Evolutionary conservation across 106 monocot species (phyloP), one percentile per base, ranked within the genome.

Genomic region (Dendrobium huoshanense): DNA sequence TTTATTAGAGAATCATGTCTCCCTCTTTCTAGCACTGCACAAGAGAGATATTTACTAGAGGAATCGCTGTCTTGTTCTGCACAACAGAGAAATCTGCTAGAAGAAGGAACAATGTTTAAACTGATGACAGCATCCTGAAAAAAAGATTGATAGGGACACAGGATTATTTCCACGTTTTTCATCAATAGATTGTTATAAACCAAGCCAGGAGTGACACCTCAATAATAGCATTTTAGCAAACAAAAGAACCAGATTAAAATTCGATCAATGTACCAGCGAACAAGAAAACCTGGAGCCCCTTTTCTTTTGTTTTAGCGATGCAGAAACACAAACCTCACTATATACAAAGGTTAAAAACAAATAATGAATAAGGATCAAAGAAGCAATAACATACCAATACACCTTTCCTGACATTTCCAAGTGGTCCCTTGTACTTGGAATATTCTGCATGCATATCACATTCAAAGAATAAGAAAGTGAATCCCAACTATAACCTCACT

Each of bases 371-470:
- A 75, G 7, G 25, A 8, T 4, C 0, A 54, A 54, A 73, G 27
- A 24, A 72, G 13, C 79, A 72, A 19, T 77, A 42, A 73, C 86
- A 77, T 98, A 99, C 99, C 91, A 99, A 67, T 58, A 91, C 99
- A 25, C 99, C 99, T 84, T 99, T 99, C 85, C 99, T 91, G 27
- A 99, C 99, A 87, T 93, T 91, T 85, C 99, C 99, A 75, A 99
- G 93, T 56, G 73, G 58, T 7, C 99, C 99, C 73, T 91, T 88
- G 79, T 88, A 88, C 88, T 99, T 99, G 20, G 85, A 85, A 83
- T 99, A 99, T 18, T 80, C 95, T 95, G 89, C 41, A 86, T 83
- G 44, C 13, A 41, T 11, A 25, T 9, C 9, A 76, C 25, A 76
- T 76, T 76, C 4, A 51, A 4, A 4, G 9, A 76, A 51, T 74